These are phyloP conservation scores for Aspergillus sp. DNA, from an alignment of 2,329 filamentous ascomycete genomes.

Conservation along the genomic window DNA sequence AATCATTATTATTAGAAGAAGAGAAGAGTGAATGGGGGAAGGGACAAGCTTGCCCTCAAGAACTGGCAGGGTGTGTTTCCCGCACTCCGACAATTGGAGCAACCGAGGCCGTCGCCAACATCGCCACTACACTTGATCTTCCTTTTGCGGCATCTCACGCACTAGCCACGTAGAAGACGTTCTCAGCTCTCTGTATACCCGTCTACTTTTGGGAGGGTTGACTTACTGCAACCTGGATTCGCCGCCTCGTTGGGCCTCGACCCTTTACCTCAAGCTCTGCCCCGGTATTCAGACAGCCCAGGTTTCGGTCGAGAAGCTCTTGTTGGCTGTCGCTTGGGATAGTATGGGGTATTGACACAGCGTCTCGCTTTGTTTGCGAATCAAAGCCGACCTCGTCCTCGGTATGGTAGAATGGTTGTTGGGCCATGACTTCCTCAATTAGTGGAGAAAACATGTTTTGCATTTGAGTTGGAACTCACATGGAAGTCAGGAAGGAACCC, in stretches of 20 bases:
- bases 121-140: slow-evolving; percentile 97
- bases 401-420: slow-evolving; percentile 27
- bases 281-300: slow-evolving; percentile 27
- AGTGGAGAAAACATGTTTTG: slow-evolving; percentile 24
- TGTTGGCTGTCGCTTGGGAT: slow-evolving; percentile 32
- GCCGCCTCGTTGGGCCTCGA: slow-evolving; percentile 48
- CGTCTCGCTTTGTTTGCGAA: slow-evolving; percentile 28
- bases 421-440: slow-evolving; percentile 31
- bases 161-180: slow-evolving; percentile 58
- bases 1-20: neutral
- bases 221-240: slow-evolving; percentile 59
- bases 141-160: slow-evolving; percentile 83
- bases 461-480: slow-evolving; percentile 23
- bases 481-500: slow-evolving; percentile 17
- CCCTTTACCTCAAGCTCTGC: slow-evolving; percentile 42
- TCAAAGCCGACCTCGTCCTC: slow-evolving; percentile 32
- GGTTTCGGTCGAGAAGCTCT: slow-evolving; percentile 28
- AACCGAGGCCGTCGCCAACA: slow-evolving; percentile 73
- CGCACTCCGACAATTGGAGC: slow-evolving; percentile 79
- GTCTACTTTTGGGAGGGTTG: neutral
- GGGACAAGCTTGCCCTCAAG: slow-evolving; percentile 64
- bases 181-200: neutral
- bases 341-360: slow-evolving; percentile 31
- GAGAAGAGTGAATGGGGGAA: neutral
- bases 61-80: slow-evolving; percentile 72